Conservation (phyloP, 495 filamentous ascomycete genomes). For the Cryomyces antarcticus region DNA sequence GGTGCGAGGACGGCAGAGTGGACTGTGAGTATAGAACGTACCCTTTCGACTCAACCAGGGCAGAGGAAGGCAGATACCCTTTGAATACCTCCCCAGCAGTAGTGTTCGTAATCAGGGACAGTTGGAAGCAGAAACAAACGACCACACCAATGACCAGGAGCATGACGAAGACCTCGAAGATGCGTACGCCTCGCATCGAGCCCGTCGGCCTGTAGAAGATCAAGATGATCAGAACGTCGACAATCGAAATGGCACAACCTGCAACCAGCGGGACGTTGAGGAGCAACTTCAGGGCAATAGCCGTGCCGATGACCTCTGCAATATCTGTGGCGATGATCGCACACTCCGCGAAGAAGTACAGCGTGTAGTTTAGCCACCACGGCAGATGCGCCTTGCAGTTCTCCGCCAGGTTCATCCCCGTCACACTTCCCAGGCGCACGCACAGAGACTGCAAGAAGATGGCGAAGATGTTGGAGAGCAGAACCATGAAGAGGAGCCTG, state of each 20-base stretch:
- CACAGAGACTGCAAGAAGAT: slow-evolving; percentile 68
- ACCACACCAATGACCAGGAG: slow-evolving; percentile 64
- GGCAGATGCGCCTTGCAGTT: slow-evolving; percentile 60
- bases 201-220: slow-evolving; percentile 67
- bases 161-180: slow-evolving; percentile 70
- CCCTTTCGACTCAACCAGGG: slow-evolving; percentile 47
- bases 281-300: slow-evolving; percentile 71
- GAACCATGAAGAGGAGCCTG: slow-evolving; percentile 57
- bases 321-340: slow-evolving; percentile 83
- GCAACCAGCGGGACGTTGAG: slow-evolving; percentile 64
- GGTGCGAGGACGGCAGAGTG: background rate
- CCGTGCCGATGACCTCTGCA: slow-evolving; percentile 81
- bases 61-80: slow-evolving; percentile 63
- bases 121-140: slow-evolving; percentile 73
- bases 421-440: slow-evolving; percentile 65
- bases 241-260: slow-evolving; percentile 68
- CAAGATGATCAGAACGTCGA: slow-evolving; percentile 68
- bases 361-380: slow-evolving; percentile 49
- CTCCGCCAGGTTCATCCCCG: slow-evolving; percentile 61
- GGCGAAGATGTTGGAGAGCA: slow-evolving; percentile 69
- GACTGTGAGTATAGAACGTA: slow-evolving; percentile 17
- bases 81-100: slow-evolving; percentile 56
- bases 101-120: slow-evolving; percentile 52
- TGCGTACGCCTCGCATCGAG: slow-evolving; percentile 47
- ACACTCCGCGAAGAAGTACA: slow-evolving; percentile 57